A percentile compares a stretch with the other conserved stretches of the same genome.
Evolutionary conservation across 306 rosid species (phyloP).

Genomic region (Pterocarpus santalinus): DNA sequence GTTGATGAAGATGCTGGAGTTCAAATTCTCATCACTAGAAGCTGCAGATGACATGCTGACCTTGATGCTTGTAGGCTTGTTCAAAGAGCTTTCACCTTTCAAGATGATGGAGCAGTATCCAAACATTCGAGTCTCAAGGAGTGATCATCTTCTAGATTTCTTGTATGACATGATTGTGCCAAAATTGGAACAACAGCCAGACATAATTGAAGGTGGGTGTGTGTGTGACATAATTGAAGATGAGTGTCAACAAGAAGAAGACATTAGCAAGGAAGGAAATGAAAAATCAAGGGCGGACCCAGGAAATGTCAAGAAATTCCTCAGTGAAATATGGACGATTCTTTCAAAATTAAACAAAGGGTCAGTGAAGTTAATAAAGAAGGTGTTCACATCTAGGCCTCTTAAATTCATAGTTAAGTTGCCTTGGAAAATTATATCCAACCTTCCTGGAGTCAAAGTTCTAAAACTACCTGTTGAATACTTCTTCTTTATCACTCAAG

Average conservation of each 20-base stretch:
- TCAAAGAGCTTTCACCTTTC: slow-evolving; percentile 72
- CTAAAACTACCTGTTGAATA: slow-evolving; percentile 33
- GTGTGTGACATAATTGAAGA: slow-evolving; percentile 1
- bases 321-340: slow-evolving; percentile 53
- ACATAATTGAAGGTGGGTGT: slow-evolving; percentile 35
- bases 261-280: background rate
- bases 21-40: slow-evolving; percentile 56
- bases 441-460: slow-evolving; percentile 42
- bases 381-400: slow-evolving; percentile 61
- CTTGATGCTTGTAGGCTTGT: slow-evolving; percentile 67
- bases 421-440: slow-evolving; percentile 71
- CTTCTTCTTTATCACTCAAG: slow-evolving; percentile 31
- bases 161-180: slow-evolving; percentile 69
- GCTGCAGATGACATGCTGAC: slow-evolving; percentile 58
- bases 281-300: slow-evolving; percentile 37
- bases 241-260: slow-evolving; percentile 23
- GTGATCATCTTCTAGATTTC: slow-evolving; percentile 73
- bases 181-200: slow-evolving; percentile 36
- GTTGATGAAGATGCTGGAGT: slow-evolving; percentile 64
- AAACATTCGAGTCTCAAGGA: slow-evolving; percentile 54
- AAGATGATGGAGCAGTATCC: slow-evolving; percentile 54
- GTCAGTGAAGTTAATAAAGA: slow-evolving; percentile 58
- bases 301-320: slow-evolving; percentile 46
- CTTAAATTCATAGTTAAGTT: slow-evolving; percentile 52
- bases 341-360: slow-evolving; percentile 66